phyloP scores from a whole-genome alignment of 2,329 filamentous ascomycete species.

The Curvularia sp. region DNA sequence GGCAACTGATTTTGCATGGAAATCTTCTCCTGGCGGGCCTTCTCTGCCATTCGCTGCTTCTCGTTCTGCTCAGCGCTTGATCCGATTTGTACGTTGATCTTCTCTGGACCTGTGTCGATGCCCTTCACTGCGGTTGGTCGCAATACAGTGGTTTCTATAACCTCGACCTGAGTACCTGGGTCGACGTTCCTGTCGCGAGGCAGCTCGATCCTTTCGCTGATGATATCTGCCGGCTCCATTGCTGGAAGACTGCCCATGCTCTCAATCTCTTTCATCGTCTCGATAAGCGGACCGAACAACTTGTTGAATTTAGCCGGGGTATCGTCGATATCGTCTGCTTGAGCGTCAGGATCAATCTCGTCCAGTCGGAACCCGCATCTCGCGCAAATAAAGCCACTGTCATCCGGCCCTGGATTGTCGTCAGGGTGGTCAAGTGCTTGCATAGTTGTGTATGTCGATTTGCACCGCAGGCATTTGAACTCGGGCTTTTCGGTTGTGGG shows the following conservation, averaged over 20 bases:
- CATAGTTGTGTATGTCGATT: conserved; percentile 85
- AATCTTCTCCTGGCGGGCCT: conserved; percentile 69
- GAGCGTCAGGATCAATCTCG: conserved; percentile 37
- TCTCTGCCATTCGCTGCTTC: conserved; percentile 70
- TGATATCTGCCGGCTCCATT: conserved; percentile 74
- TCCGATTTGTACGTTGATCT: conserved; percentile 73
- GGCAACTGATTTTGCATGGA: conserved; percentile 74
- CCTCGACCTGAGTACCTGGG: conserved; percentile 67
- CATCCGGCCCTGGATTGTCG: conserved; percentile 56
- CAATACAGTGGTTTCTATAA: conserved; percentile 61
- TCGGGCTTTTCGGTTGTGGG: conserved; percentile 87
- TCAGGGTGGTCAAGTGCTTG: conserved; percentile 83
- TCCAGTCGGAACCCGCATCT: conserved; percentile 71
- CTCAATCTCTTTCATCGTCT: conserved; percentile 66
- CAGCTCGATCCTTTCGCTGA: conserved; percentile 69
- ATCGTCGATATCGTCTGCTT: conserved; percentile 49
- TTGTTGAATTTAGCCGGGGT: conserved; percentile 67
- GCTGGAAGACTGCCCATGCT: conserved; percentile 79
- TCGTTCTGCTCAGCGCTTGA: conserved; percentile 70
- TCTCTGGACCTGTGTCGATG: conserved; percentile 69
- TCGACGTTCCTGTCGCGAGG: conserved; percentile 70
- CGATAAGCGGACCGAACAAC: conserved; percentile 78
- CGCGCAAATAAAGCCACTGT: conserved; percentile 77
- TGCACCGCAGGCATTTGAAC: conserved; percentile 82
- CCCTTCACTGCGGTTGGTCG: conserved; percentile 74